These are phyloP conservation scores for Hyphopichia wangnamkhiaoensis DNA, from an alignment of 1,139 yeast genomes.

Conservation along the genomic window DNA sequence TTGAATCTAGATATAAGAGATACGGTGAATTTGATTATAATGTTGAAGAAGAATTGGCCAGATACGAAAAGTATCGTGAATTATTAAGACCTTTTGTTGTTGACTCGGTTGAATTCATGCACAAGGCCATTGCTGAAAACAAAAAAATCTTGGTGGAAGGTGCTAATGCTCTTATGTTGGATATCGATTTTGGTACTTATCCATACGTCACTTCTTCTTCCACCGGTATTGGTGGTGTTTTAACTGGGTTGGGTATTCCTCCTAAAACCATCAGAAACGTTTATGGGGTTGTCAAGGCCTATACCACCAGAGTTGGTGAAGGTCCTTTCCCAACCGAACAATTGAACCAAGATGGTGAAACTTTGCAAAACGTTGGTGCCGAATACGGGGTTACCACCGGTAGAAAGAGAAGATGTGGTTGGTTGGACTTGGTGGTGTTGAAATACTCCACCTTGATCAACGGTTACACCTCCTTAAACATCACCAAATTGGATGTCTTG, in stretches of 20 bases:
- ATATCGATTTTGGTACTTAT: slow-evolving; percentile 96
- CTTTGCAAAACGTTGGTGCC: slow-evolving; percentile 87
- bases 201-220: slow-evolving; percentile 96
- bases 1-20: slow-evolving; percentile 79
- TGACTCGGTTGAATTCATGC: slow-evolving; percentile 89
- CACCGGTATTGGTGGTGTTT: slow-evolving; percentile 97
- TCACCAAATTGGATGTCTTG: slow-evolving; percentile 92
- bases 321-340: slow-evolving; percentile 99
- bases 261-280: slow-evolving; percentile 78
- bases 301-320: slow-evolving; percentile 98
- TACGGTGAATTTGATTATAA: slow-evolving; percentile 94
- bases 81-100: slow-evolving; percentile 85
- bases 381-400: slow-evolving; percentile 99
- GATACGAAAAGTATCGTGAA: slow-evolving; percentile 75
- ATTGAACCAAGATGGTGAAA: slow-evolving; percentile 82
- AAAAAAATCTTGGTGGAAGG: slow-evolving; percentile 95
- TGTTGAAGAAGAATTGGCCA: slow-evolving; percentile 72
- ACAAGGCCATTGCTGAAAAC: slow-evolving; percentile 71
- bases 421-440: slow-evolving; percentile 96
- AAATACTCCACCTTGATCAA: slow-evolving; percentile 88
- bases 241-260: slow-evolving; percentile 95
- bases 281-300: slow-evolving; percentile 97
- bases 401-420: slow-evolving; percentile 98
- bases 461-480: slow-evolving; percentile 91
- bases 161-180: slow-evolving; percentile 97